These are phyloP conservation scores for Rhizopogon roseolus DNA, from an alignment of 768 basidiomycete genomes.

Conservation along the genomic window DNA sequence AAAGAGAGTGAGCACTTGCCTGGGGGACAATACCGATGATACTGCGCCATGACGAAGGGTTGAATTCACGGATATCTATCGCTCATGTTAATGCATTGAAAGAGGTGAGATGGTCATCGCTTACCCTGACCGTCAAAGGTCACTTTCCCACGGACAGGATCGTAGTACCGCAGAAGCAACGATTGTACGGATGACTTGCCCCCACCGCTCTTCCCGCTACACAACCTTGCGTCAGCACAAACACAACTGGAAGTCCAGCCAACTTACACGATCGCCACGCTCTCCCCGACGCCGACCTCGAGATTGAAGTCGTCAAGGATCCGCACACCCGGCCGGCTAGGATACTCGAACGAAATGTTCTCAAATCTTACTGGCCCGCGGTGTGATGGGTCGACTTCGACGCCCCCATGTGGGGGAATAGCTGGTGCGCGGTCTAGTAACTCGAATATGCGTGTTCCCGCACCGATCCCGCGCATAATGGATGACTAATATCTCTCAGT, in stretches of 20 bases:
- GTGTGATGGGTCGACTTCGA: conserved; percentile 46
- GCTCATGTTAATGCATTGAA: conserved; percentile 1
- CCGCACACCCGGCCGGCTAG: conserved; percentile 73
- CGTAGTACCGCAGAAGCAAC: conserved; percentile 84
- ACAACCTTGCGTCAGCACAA: conserved; percentile 3
- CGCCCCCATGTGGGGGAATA: conserved; percentile 63
- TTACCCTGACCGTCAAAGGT: conserved; percentile 83
- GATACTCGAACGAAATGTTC: conserved; percentile 84
- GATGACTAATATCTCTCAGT: conserved; percentile 51
- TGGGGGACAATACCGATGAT: conserved; percentile 95
- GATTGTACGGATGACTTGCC: conserved; percentile 93
- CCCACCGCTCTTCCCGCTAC: conserved; percentile 85
- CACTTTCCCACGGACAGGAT: conserved; percentile 77
- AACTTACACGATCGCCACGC: conserved; percentile 89
- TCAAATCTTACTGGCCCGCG: conserved; percentile 79
- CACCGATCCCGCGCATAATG: conserved; percentile 95
- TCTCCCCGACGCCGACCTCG: conserved; percentile 77
- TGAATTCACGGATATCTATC: conserved; percentile 83
- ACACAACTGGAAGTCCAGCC: background rate
- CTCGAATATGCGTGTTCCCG: conserved; percentile 91
- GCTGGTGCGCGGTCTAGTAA: conserved; percentile 77
- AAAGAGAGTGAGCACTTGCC: conserved; percentile 19
- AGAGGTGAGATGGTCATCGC: conserved; percentile 7
- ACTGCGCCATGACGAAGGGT: conserved; percentile 79
- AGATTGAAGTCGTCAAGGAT: conserved; percentile 83